Percentiles rank a stretch among this genome's conserved stretches.
Evolutionary conservation across 1,284 basidiomycete species (phyloP).

Genomic region (Irpex sp.): DNA sequence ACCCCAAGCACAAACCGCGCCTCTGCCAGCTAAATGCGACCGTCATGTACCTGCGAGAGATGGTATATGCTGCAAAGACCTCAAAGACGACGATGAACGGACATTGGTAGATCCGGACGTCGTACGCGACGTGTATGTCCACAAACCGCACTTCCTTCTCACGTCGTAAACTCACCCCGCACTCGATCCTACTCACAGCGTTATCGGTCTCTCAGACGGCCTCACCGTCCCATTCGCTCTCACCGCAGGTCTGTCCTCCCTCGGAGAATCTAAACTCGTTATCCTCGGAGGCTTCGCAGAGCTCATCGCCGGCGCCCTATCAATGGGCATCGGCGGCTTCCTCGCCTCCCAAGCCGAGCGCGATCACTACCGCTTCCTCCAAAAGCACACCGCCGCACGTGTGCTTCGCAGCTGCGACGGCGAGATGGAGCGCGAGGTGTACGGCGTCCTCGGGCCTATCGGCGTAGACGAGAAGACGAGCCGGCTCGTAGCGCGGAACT

Average conservation of each 20-base stretch:
- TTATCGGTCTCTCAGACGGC: constrained; percentile 96
- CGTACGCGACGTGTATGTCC: constrained; percentile 74
- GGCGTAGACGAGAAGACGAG: constrained; percentile 86
- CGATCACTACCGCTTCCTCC: constrained; percentile 88
- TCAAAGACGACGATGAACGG: constrained; percentile 74
- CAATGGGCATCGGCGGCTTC: constrained; percentile 98
- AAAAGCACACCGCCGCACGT: constrained; percentile 71
- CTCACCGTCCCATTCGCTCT: constrained; percentile 92
- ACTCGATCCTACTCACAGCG: constrained; percentile 41
- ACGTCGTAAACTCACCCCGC: constrained; percentile 2
- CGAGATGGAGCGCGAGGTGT: constrained; percentile 95
- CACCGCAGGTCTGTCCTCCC: constrained; percentile 85
- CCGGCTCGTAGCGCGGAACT: constrained; percentile 71
- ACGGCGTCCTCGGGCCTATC: constrained; percentile 82
- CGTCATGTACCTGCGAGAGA: constrained; percentile 45
- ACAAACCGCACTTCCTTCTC: constrained; percentile 1
- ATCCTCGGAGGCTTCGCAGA: constrained; percentile 91
- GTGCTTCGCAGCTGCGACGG: constrained; percentile 86
- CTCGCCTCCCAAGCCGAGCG: constrained; percentile 95
- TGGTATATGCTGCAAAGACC: constrained; percentile 80
- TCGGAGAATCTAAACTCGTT: constrained; percentile 86
- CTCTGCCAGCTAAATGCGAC: constrained; percentile 58
- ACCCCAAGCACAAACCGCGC: constrained; percentile 32
- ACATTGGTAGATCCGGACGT: constrained; percentile 82
- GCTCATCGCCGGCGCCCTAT: constrained; percentile 92